These are phyloP conservation scores for Lepidium campestre DNA, from an alignment of 441 rosid genomes.

Conservation along the genomic window DNA sequence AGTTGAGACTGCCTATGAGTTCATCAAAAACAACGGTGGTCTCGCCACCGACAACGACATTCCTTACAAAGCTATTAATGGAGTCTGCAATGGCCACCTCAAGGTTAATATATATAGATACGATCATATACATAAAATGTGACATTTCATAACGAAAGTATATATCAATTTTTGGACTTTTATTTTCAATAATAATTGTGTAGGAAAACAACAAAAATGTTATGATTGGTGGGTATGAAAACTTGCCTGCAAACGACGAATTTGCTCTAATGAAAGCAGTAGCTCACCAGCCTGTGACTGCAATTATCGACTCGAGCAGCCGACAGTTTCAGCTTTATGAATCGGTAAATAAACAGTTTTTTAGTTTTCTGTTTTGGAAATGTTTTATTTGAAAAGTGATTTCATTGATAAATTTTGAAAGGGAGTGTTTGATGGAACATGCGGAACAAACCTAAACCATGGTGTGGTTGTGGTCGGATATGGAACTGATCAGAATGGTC, in stretches of 20 bases:
- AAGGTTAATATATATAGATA: conserved; percentile 24
- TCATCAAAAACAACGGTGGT: conserved; percentile 36
- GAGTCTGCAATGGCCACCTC: conserved; percentile 16
- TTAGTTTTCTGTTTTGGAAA: not conserved
- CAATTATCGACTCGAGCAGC: conserved; percentile 36
- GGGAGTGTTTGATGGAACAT: conserved; percentile 27
- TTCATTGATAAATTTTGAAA: not conserved
- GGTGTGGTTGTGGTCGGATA: conserved; percentile 29
- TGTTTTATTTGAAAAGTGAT: not conserved
- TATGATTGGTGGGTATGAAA: conserved; percentile 32
- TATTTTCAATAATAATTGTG: not conserved
- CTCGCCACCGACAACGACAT: conserved; percentile 30
- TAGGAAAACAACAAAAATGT: conserved; percentile 32
- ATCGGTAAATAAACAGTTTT: not conserved
- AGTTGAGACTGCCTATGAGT: conserved; percentile 37
- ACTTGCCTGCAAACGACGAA: conserved; percentile 33
- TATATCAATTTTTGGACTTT: no score
- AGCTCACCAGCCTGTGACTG: conserved; percentile 39
- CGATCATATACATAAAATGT: not conserved
- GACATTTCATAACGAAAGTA: no score
- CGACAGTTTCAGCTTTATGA: conserved; percentile 36
- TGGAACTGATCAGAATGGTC: conserved; percentile 25
- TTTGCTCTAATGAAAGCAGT: conserved; percentile 35
- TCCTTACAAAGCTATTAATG: conserved; percentile 30
- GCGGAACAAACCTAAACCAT: conserved; percentile 30